Evolutionary conservation across 805 yeast genomes (phyloP), one percentile per base, ranked within the genome.

Genomic region (Candida cerambycidarum): DNA sequence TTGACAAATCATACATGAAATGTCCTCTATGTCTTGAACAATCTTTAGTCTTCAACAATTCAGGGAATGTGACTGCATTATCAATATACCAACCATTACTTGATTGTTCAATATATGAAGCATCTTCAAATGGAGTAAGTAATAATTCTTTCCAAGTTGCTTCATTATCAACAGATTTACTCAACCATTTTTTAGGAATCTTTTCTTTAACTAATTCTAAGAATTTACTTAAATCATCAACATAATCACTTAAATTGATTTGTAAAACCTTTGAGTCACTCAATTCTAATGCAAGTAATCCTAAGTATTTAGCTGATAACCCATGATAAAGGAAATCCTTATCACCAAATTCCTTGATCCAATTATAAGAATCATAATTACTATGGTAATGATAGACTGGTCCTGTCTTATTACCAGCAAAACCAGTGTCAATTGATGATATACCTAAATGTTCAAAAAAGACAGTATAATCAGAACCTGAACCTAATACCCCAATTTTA

Each of bases 361-460:
- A 82, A 41, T 72, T 55, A 33, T 64, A 63, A 3, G 83, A 73
- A 54, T 83, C 89, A 53, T 71, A 82, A 41, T 71, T 70, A 6
- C 88, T 81, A 54, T 80, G 80, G 41, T 66, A 62, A 48, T 79
- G 83, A 42, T 73, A 73, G n/a, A 80, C 66, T 4, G 83, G 74
- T 16, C 34, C 13, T 3, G 30, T 32, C 56, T 79, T 83, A 3
- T 42, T 50, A 5, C 58, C 59, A 24, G 45, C 41, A 44, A 69
- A 70, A 7, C 78, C 76, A 41, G 80, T 57, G 39, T 73, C 72
- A 9, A 79, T 70, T 0, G 85, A 73, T 1, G 90, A 86, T 30
- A 84, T 75, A 5, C 89, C 90, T 49, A 83, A 57, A 55, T 79
- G 81, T 52, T 77, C 76, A 58, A 83, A 86, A 51, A 82, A 82